Evolutionary conservation across 2,329 filamentous ascomycete species (phyloP), one percentile per base, ranked within the genome.

Genomic region (Colletotrichum chrysophilum): DNA sequence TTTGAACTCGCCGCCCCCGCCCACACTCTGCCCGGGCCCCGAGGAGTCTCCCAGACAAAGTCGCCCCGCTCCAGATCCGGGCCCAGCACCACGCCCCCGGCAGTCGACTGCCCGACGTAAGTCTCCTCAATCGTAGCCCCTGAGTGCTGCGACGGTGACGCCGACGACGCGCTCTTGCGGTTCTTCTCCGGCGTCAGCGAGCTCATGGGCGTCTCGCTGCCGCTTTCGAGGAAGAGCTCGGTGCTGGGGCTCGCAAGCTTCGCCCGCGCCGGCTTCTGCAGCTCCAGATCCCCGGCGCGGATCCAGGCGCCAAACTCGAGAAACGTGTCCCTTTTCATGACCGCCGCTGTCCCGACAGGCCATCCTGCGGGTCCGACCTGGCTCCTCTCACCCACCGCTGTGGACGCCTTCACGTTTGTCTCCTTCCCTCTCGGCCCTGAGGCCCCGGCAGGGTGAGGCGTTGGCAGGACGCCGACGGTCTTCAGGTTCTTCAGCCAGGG

Each of bases 221-320:
- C 26, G 7, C 24, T 24, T 1, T 48, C 71, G 2, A 64, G n/a
- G 3, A 67, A 68, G 26, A 14, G 26, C 21, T 60, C 36, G n/a
- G 32, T 55, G 56, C 56, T 67, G 6, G 38, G 38, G 7, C 55
- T 62, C 62, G 69, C 28, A 4, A 24, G 32, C 14, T 26, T 18
- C 21, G 18, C 36, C 6, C 55, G 38, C 14, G 62, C 4, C 62
- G 73, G 56, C 32, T n/a, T 67, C 62, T 61, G 64, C 10, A 68
- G 24, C 18, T 73, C 73, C 28, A 73, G 34, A 24, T 75, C 73
- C 14, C 24, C 48, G 6, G 69, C 61, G 8, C 58, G 56, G 7
- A 72, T 58, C 73, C 73, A 73, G 13, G n/a, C 21, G 3, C 70
- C 64, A n/a, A 73, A 73, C 38, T 60, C 70, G 13, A 30, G 36